Evolutionary conservation across 805 yeast genomes (phyloP).

Genomic region (Candida lessepsii): DNA sequence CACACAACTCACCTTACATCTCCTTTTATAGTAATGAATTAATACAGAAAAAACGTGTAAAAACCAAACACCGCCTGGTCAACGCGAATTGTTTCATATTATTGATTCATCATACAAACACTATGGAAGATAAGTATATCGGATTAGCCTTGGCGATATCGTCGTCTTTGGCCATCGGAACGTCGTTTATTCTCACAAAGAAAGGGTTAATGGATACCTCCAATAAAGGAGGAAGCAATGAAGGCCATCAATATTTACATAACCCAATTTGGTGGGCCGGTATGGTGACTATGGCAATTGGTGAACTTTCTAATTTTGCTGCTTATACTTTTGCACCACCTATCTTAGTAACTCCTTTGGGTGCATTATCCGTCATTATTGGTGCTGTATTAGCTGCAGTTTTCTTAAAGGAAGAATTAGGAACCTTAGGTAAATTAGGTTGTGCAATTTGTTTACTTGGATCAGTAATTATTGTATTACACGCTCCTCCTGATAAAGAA

Average conservation of each 20-base stretch:
- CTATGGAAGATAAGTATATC: conserved; percentile 74
- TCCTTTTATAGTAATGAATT: too few relatives aligned
- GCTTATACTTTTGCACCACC: conserved; percentile 97
- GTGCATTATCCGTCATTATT: conserved; percentile 85
- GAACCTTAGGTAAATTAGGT: conserved; percentile 85
- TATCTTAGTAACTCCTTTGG: conserved; percentile 85
- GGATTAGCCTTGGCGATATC: conserved; percentile 87
- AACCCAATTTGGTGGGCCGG: conserved; percentile 97
- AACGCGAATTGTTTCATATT: conserved; percentile 5
- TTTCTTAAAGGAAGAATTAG: conserved; percentile 82
- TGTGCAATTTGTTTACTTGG: conserved; percentile 90
- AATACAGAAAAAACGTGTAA: not conserved
- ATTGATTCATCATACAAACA: not conserved
- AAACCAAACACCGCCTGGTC: conserved; percentile 1
- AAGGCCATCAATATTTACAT: conserved; percentile 73
- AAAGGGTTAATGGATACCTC: conserved; percentile 77
- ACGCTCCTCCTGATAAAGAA: conserved; percentile 94
- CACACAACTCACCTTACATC: too few relatives aligned
- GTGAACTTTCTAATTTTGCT: conserved; percentile 89
- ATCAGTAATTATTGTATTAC: conserved; percentile 80
- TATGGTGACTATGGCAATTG: conserved; percentile 84
- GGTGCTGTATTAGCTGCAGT: conserved; percentile 89
- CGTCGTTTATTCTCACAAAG: conserved; percentile 85
- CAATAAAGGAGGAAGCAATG: conserved; percentile 53
- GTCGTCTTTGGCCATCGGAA: conserved; percentile 85